These are phyloP conservation scores for Candida buenavistaensis DNA, from an alignment of 1,139 yeast genomes.

Conservation along the genomic window DNA sequence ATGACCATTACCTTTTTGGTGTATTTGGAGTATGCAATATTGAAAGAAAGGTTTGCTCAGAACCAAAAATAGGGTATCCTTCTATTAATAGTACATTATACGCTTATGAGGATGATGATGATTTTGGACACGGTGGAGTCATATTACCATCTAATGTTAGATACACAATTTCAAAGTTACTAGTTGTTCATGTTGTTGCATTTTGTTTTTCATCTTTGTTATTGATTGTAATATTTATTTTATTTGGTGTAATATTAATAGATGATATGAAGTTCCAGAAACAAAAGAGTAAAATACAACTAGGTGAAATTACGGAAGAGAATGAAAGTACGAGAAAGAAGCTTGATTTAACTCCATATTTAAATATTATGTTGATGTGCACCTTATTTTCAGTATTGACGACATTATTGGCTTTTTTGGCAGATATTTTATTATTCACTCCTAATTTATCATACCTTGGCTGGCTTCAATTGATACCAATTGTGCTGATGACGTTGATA, in stretches of 20 bases:
- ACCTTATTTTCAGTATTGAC: conserved; percentile 38
- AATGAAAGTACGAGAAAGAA: neutral
- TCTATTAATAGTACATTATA: conserved; percentile 22
- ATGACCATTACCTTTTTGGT: conserved; percentile 38
- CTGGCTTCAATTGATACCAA: conserved; percentile 46
- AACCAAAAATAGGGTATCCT: conserved; percentile 41
- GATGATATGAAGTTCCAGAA: conserved; percentile 6
- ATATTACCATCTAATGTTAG: conserved; percentile 43
- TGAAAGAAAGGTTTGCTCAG: conserved; percentile 27
- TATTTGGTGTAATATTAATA: conserved; percentile 9
- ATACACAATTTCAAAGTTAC: conserved; percentile 40
- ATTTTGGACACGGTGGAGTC: conserved; percentile 23
- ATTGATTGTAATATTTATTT: conserved; percentile 18
- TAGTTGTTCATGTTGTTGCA: conserved; percentile 48
- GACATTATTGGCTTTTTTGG: conserved; percentile 40
- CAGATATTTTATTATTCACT: conserved; percentile 42
- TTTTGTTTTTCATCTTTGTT: conserved; percentile 35
- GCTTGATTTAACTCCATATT: conserved; percentile 27
- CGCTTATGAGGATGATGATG: conserved; percentile 13
- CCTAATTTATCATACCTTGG: conserved; percentile 44
- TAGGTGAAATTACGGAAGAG: neutral
- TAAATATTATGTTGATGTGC: conserved; percentile 34
- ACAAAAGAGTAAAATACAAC: neutral
- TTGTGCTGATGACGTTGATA: conserved; percentile 34
- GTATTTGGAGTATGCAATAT: conserved; percentile 46